Conservation (phyloP, 2,329 filamentous ascomycete species). For the Diplodia mutila region DNA sequence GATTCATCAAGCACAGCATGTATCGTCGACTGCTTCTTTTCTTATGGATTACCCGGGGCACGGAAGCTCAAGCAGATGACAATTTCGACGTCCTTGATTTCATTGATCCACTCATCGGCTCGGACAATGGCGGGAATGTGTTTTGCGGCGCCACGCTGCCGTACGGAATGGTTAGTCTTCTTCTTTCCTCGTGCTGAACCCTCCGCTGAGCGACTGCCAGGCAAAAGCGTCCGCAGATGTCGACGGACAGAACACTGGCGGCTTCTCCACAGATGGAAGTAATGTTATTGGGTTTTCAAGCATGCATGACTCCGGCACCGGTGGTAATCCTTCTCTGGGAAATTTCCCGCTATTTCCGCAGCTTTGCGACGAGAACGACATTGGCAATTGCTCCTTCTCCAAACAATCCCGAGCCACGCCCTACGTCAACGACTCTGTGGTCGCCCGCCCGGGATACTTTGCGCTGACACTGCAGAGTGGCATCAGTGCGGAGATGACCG, state of each 20-base stretch:
- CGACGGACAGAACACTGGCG: slow-evolving; percentile 58
- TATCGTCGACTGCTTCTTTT: neutral
- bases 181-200: slow-evolving; percentile 28
- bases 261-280: slow-evolving; percentile 55
- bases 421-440: slow-evolving; percentile 55
- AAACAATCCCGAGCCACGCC: slow-evolving; percentile 53
- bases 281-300: slow-evolving; percentile 49
- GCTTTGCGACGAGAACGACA: slow-evolving; percentile 62
- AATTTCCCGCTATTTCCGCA: slow-evolving; percentile 76
- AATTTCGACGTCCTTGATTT: slow-evolving; percentile 38
- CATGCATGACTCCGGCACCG: slow-evolving; percentile 43
- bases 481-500: slow-evolving; percentile 64
- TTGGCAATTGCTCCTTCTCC: slow-evolving; percentile 63
- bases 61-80: neutral
- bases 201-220: slow-evolving; percentile 53
- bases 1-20: neutral
- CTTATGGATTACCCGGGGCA: neutral
- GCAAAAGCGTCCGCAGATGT: slow-evolving; percentile 49
- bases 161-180: slow-evolving; percentile 43
- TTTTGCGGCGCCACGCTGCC: slow-evolving; percentile 52
- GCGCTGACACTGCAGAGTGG: slow-evolving; percentile 59
- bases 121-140: slow-evolving; percentile 50
- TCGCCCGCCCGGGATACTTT: slow-evolving; percentile 65
- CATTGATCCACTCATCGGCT: slow-evolving; percentile 52
- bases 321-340: slow-evolving; percentile 63